phyloP scores from a whole-genome alignment of 345 rosid genomes.

The Barbarea vulgaris region DNA sequence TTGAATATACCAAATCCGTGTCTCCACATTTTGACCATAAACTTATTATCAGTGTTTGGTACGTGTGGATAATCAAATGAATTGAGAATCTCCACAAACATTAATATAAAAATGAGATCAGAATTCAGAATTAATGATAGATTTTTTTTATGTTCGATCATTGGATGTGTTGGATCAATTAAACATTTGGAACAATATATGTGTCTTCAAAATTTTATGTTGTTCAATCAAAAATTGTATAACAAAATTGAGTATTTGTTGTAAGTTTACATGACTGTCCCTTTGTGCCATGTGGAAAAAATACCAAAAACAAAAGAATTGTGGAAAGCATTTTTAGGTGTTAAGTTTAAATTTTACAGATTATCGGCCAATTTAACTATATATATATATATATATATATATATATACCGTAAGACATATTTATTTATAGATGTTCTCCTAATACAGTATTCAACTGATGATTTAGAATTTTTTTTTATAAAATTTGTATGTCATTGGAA shows the following conservation, averaged over 20 bases:
- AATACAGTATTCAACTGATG: background rate
- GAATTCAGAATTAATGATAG: background rate
- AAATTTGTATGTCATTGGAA: background rate
- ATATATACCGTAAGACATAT: background rate
- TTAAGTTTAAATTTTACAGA: background rate
- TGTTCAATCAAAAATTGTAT: background rate
- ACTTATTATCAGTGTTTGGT: conserved; percentile 24
- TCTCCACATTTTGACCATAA: conserved; percentile 25
- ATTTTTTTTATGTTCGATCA: background rate
- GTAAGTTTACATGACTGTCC: background rate
- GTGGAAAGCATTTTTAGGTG: background rate
- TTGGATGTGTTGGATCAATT: background rate
- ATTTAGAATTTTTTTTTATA: too few species aligned
- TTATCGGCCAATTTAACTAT: background rate
- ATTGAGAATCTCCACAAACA: background rate
- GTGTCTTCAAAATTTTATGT: background rate
- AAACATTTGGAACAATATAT: background rate
- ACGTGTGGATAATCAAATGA: conserved; percentile 25
- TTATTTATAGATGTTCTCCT: too few species aligned
- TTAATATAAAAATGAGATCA: background rate
- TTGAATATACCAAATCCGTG: conserved; percentile 20
- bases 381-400: too few species aligned
- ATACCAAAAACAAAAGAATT: background rate
- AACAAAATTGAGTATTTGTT: background rate
- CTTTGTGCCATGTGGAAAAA: background rate